phyloP scores from a whole-genome alignment of 2,329 filamentous ascomycete species.

The Ophiostoma ulmi region DNA sequence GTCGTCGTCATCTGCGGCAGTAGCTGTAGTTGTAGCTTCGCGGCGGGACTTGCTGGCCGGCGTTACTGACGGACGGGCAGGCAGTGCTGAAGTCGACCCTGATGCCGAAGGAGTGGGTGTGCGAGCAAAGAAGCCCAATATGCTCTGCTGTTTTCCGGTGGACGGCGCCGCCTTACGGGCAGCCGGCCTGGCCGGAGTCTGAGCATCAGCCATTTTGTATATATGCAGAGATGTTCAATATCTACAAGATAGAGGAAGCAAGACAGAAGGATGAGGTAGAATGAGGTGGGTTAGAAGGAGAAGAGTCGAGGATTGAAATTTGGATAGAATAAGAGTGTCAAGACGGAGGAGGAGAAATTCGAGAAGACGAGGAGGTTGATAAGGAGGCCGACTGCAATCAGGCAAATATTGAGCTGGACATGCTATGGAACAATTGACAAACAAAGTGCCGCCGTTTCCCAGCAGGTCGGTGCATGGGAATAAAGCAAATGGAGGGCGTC shows the following conservation, averaged over 20 bases:
- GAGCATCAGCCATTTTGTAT: constrained; percentile 32
- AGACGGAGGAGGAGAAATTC: background rate
- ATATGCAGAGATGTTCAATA: background rate
- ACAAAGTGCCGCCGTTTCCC: background rate
- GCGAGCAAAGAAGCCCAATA: constrained; percentile 76
- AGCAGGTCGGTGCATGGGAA: background rate
- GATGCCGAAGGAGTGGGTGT: constrained; percentile 22
- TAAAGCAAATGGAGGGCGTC: background rate
- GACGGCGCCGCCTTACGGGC: constrained; percentile 44
- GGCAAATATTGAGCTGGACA: constrained; percentile 6
- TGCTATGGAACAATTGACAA: background rate
- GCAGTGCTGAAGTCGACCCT: constrained; percentile 23
- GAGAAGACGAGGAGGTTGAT: background rate
- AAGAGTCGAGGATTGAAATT: background rate
- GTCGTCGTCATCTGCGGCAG: constrained; percentile 25
- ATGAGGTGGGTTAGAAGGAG: background rate
- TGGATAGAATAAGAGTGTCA: background rate
- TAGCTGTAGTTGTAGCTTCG: constrained; percentile 18
- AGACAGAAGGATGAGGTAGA: background rate
- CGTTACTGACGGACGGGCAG: constrained; percentile 29
- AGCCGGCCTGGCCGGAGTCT: constrained; percentile 37
- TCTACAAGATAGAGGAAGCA: background rate
- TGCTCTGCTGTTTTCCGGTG: constrained; percentile 60
- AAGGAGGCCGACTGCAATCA: constrained; percentile 1
- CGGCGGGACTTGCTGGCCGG: constrained; percentile 27